Evolutionary conservation across 768 basidiomycete species (phyloP), one percentile per base, ranked within the genome.

Genomic region (Lentinula edodes): DNA sequence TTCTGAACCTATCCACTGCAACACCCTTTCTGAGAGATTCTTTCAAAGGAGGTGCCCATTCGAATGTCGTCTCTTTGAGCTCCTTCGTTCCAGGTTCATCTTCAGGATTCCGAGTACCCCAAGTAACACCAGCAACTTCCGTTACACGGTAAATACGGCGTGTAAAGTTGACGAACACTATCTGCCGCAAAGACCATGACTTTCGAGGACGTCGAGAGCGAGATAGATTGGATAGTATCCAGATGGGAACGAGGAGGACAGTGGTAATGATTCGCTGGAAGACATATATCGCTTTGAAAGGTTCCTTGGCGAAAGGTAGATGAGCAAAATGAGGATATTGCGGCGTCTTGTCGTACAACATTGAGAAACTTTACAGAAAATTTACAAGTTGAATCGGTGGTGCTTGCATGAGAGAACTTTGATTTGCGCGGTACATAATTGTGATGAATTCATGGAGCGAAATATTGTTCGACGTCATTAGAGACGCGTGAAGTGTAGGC

Each of bases 81-180:
- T 69, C 69, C 2, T 58, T 39, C 28, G 63, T 62, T 9, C 67
- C 62, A 50, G 79, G 78, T 18, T 71, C 76, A 16, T 64, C 56
- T 34, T 77, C 74, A 0, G 82, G 81, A 54, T 81, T 73, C 16
- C 79, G 73, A 2, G 81, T 82, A 43, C 76, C 77, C 78, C 80
- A 83, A 8, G 81, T 83, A 18, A 84, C 82, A 28, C 83, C 83
- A 39, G 82, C 83, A 15, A 82, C 77, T 64, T 84, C 82, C 12
- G 82, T 81, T 56, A 84, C 78, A 64, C 75, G 78, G 75, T 74
- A 81, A 10, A 84, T 78, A 39, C 82, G 75, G 39, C 80, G 75
- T 0, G 77, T 82, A 65, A 83, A 84, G 63, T 80, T 78, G 65
- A 83, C 80, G 60, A 78, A 72, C 64, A 84, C 68, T 45, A 81